A percentile compares a stretch with the other conserved stretches of the same genome.
phyloP scores from a whole-genome alignment of 2,329 filamentous ascomycete genomes.

The Neonectria coccinea region DNA sequence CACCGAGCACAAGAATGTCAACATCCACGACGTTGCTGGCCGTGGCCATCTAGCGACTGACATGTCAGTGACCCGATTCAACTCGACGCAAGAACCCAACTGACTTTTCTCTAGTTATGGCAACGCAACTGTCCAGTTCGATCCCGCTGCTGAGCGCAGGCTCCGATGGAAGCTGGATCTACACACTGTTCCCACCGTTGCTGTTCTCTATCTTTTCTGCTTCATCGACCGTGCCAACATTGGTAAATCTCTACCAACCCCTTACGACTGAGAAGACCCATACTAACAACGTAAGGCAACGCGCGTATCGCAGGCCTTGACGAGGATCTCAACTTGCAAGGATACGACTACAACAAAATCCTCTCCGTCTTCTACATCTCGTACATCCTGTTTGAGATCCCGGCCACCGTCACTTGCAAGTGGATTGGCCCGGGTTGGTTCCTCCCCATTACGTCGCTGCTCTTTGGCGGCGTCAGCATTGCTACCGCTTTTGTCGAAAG shows the following conservation, averaged over 20 bases:
- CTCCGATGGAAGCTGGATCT: slow-evolving; percentile 75
- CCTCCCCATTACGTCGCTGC: slow-evolving; percentile 66
- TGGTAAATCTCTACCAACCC: slow-evolving; percentile 56
- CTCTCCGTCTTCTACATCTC: slow-evolving; percentile 73
- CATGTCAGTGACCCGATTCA: slow-evolving; percentile 33
- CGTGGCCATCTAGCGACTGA: slow-evolving; percentile 40
- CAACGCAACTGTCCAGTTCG: slow-evolving; percentile 44
- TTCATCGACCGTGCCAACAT: slow-evolving; percentile 83
- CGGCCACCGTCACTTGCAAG: slow-evolving; percentile 72
- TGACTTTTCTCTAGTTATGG: slow-evolving; percentile 37
- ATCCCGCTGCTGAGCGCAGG: slow-evolving; percentile 61
- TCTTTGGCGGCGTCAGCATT: slow-evolving; percentile 69
- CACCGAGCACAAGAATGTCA: slow-evolving; percentile 12
- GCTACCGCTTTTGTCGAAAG: slow-evolving; percentile 70
- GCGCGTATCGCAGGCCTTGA: slow-evolving; percentile 69
- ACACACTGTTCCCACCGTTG: slow-evolving; percentile 73
- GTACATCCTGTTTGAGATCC: slow-evolving; percentile 75
- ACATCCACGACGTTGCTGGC: slow-evolving; percentile 39
- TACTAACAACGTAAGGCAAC: slow-evolving; percentile 48
- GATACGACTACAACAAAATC: slow-evolving; percentile 72
- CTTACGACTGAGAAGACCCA: neutral
- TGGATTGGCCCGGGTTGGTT: slow-evolving; percentile 74
- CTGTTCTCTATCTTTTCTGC: slow-evolving; percentile 77
- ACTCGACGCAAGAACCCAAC: neutral
- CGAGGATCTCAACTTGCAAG: slow-evolving; percentile 64